A percentile compares a stretch with the other conserved stretches of the same genome.
Conservation (phyloP, 192 early-diverging fungal genomes). For the Backusella macrospora region DNA sequence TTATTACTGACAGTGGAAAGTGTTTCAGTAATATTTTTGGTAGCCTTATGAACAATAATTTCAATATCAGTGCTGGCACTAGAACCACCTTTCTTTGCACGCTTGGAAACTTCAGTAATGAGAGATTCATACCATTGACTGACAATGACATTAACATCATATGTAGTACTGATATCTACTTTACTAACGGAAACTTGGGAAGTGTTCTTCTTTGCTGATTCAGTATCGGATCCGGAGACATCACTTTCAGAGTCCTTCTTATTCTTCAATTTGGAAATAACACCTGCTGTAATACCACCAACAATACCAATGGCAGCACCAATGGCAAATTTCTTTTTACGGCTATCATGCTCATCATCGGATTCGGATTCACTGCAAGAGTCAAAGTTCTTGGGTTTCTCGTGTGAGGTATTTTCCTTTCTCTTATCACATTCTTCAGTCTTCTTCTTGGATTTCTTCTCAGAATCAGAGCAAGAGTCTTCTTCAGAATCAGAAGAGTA, state of each 20-base stretch:
- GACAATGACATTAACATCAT: slow-evolving; percentile 4
- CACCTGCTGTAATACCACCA: neutral
- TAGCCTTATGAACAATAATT: slow-evolving; percentile 2
- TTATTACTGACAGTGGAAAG: neutral
- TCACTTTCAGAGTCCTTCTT: too few relatives aligned
- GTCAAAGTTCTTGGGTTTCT: too few relatives aligned
- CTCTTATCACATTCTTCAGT: neutral
- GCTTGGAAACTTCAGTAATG: slow-evolving; percentile 13
- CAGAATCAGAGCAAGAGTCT: too few relatives aligned
- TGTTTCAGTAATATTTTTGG: neutral
- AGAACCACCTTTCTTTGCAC: slow-evolving; percentile 23
- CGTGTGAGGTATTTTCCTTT: too few relatives aligned
- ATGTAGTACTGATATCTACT: neutral
- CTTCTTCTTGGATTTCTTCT: neutral
- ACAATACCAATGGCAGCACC: neutral
- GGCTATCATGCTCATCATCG: too few relatives aligned
- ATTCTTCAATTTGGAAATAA: too few relatives aligned
- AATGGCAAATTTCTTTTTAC: neutral
- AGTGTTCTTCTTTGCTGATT: neutral
- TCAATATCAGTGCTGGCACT: slow-evolving; percentile 11
- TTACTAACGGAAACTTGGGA: neutral
- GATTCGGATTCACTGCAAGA: too few relatives aligned
- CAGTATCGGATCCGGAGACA: neutral
- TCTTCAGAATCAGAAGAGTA: too few relatives aligned
- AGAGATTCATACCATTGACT: slow-evolving; percentile 10